Conservation (phyloP, 75 land plant species). For the Picea sitchensis region DNA sequence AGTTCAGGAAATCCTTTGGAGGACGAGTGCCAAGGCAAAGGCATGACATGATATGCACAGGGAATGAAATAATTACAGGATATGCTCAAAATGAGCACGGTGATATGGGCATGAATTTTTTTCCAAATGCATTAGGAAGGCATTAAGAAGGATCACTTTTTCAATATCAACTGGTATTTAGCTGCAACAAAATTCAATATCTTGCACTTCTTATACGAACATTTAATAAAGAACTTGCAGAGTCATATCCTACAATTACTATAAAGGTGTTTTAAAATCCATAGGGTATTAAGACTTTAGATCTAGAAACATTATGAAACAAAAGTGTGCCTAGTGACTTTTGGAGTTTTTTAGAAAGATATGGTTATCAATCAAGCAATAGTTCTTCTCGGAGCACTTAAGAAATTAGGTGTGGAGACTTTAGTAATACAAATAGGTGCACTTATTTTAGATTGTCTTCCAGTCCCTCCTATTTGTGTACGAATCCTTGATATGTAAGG, state of each 20-base stretch:
- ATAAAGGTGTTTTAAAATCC: not conserved
- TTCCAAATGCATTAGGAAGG: too few species aligned
- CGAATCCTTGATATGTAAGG: conserved; percentile 58
- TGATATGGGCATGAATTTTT: too few species aligned
- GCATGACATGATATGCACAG: too few species aligned
- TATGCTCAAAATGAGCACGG: too few species aligned
- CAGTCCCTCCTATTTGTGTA: conserved; percentile 85
- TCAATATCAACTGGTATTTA: not conserved
- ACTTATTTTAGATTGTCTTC: conserved; percentile 51
- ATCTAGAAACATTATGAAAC: not conserved
- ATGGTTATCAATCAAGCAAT: conserved; percentile 42
- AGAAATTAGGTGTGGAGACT: conserved; percentile 34
- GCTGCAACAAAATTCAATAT: not conserved
- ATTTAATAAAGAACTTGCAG: not conserved
- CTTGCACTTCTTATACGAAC: not conserved
- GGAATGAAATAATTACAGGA: too few species aligned
- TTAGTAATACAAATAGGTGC: conserved; percentile 60
- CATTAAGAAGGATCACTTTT: not conserved
- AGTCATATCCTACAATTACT: not conserved
- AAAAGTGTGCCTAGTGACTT: not conserved
- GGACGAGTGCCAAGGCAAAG: too few species aligned
- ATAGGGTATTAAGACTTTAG: not conserved
- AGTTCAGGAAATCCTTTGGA: too few species aligned
- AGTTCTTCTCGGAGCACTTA: conserved; percentile 28
- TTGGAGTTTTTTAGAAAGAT: conserved; percentile 59